These are phyloP conservation scores for Zasmidium angulare DNA, from an alignment of 2,329 filamentous ascomycete species.

Conservation along the genomic window DNA sequence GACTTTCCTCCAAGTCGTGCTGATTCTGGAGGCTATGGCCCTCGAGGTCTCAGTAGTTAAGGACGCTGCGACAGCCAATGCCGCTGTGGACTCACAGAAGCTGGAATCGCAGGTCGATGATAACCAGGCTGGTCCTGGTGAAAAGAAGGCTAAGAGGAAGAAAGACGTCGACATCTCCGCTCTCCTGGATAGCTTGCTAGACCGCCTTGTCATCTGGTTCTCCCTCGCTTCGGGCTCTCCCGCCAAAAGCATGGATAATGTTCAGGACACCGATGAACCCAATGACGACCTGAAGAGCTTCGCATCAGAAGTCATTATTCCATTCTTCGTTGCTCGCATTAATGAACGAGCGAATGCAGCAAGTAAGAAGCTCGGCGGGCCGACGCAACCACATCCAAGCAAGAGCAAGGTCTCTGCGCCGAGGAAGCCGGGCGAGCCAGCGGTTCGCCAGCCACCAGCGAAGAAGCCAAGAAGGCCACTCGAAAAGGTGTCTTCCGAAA, in stretches of 20 bases:
- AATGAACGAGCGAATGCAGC: slow-evolving; percentile 69
- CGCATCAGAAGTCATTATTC: slow-evolving; percentile 76
- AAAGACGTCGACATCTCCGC: slow-evolving; percentile 66
- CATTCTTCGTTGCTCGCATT: slow-evolving; percentile 77
- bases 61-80: slow-evolving; percentile 14
- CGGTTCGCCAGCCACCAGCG: slow-evolving; percentile 35
- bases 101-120: slow-evolving; percentile 15
- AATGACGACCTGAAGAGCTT: slow-evolving; percentile 71
- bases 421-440: slow-evolving; percentile 42
- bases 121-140: slow-evolving; percentile 2
- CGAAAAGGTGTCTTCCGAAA: slow-evolving; percentile 61
- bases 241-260: slow-evolving; percentile 33
- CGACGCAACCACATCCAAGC: slow-evolving; percentile 59
- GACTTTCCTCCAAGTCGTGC: slow-evolving; percentile 76
- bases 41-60: slow-evolving; percentile 53
- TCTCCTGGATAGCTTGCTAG: slow-evolving; percentile 70
- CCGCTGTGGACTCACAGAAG: slow-evolving; percentile 34
- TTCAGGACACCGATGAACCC: slow-evolving; percentile 26
- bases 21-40: slow-evolving; percentile 74
- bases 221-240: slow-evolving; percentile 66
- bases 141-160: slow-evolving; percentile 48
- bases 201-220: slow-evolving; percentile 81
- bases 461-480: slow-evolving; percentile 54
- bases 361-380: slow-evolving; percentile 74
- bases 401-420: slow-evolving; percentile 48